These are phyloP conservation scores for Mucor lusitanicus DNA, from an alignment of 371 early-diverging fungal species.

Conservation along the genomic window DNA sequence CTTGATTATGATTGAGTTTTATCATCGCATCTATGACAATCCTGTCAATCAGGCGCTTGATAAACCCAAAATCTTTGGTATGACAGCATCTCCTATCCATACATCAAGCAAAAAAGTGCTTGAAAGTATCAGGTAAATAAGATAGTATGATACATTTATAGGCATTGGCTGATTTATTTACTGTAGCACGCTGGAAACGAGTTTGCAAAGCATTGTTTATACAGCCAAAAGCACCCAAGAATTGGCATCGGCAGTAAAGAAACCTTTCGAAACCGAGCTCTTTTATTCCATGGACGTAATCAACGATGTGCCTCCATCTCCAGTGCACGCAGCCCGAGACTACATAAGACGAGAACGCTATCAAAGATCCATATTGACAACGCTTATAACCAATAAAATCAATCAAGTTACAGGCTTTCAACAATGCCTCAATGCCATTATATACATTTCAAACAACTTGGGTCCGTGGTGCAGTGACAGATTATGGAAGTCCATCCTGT, in stretches of 20 bases:
- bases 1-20: conserved; percentile 81
- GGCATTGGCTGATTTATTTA: neutral
- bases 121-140: conserved; percentile 40
- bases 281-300: neutral
- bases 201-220: conserved; percentile 62
- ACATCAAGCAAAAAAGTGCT: conserved; percentile 27
- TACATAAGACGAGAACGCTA: conserved; percentile 29
- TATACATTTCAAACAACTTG: conserved; percentile 38
- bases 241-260: conserved; percentile 35
- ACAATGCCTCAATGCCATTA: conserved; percentile 27
- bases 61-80: conserved; percentile 81
- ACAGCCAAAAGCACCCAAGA: conserved; percentile 46
- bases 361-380: conserved; percentile 39
- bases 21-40: conserved; percentile 37
- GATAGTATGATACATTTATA: neutral
- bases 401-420: conserved; percentile 28
- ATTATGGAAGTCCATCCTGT: conserved; percentile 44
- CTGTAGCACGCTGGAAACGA: conserved; percentile 66
- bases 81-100: conserved; percentile 88
- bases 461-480: conserved; percentile 69
- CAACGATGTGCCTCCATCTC: neutral
- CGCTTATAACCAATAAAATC: conserved; percentile 35
- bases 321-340: conserved; percentile 35
- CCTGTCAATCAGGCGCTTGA: conserved; percentile 28
- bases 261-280: conserved; percentile 36